Base-by-base conservation (phyloP, 768 basidiomycete genomes). In the Leccinum sublutescens region DNA sequence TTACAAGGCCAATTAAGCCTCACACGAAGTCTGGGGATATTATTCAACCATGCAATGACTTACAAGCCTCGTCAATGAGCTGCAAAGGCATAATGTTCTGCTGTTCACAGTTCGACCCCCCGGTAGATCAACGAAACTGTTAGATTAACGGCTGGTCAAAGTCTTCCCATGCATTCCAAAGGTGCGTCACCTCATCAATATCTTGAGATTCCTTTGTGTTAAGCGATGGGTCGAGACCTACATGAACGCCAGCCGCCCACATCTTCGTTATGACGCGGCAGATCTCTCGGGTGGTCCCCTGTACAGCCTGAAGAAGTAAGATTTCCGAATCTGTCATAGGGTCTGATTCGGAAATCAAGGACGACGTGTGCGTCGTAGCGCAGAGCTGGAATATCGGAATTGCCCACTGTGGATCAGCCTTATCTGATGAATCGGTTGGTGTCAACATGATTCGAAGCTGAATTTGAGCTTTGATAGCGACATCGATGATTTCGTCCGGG, bases 61-160 rank as follows among this genome's bases (percentile, higher is more conserved):
- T 29, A 29, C 29, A 29, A 29, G 9, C 29, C 29, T 29, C 29
- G 29, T 29, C 9, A 29, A 29, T 29, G 29, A 29, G 29, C 29
- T 29, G 29, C 29, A 29, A 29, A 29, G 29, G 29, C 29, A 29
- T 29, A 90, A 79, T 5, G 68, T 67, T 6, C 88, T 88, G 43
- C 85, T 86, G 67, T 85, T 85, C 52, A 82, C 85, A 0, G 83
- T 84, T 58, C 81, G 71, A 15, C 82, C 80, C 1, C 29, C 29
- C 29, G 86, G 76, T 0, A 85, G 85, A 87, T 73, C 25, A 83
- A 73, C 29, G 58, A 87, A 88, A 59, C 68, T 75, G 43, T 29
- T 29, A 29, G 1, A 75, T 71, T 71, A 89, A 88, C 3, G 75
- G 48, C 59, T 82, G 79, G 40, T 77, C 76, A 70, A 89, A 88